Conservation (phyloP, 2,329 filamentous ascomycete genomes). For the Ilyonectria mors-panacis region DNA sequence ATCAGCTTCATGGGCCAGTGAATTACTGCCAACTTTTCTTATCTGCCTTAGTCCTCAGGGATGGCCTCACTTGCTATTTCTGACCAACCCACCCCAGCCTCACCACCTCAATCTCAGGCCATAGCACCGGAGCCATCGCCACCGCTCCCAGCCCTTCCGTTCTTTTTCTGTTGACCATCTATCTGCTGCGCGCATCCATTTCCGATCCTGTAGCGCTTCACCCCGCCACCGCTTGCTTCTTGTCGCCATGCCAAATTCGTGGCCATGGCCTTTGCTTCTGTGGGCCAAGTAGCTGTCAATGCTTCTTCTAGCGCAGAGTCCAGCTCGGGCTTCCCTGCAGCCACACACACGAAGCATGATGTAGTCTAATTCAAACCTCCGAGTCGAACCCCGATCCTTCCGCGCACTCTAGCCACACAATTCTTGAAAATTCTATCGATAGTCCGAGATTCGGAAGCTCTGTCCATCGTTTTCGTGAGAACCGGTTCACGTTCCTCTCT, state of each 20-base stretch:
- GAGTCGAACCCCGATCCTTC: constrained; percentile 10
- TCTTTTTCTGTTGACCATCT: not conserved
- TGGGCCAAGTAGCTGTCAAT: constrained; percentile 19
- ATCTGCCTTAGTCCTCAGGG: not conserved
- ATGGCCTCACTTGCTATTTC: constrained; percentile 2
- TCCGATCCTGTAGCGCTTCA: not conserved
- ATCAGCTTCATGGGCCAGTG: constrained; percentile 10
- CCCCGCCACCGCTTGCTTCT: constrained; percentile 6
- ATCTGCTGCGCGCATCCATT: not conserved
- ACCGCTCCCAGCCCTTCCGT: constrained; percentile 5
- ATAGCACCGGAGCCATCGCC: constrained; percentile 3
- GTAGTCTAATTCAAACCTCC: constrained; percentile 14
- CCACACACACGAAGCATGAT: constrained; percentile 6
- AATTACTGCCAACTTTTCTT: constrained; percentile 27
- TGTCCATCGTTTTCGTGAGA: constrained; percentile 7
- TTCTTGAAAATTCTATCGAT: not conserved
- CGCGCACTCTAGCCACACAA: constrained; percentile 6
- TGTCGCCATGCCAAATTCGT: constrained; percentile 7
- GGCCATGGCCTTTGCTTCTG: constrained; percentile 3
- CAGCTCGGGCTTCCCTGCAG: constrained; percentile 11
- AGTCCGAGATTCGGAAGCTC: not conserved
- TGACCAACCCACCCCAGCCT: constrained; percentile 3
- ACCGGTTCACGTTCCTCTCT: constrained; percentile 16
- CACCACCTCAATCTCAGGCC: not conserved
- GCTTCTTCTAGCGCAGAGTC: constrained; percentile 17